Evolutionary conservation across 108 stramenopile species (phyloP).

Genomic region (Mayamaea pseudoterrestris): DNA sequence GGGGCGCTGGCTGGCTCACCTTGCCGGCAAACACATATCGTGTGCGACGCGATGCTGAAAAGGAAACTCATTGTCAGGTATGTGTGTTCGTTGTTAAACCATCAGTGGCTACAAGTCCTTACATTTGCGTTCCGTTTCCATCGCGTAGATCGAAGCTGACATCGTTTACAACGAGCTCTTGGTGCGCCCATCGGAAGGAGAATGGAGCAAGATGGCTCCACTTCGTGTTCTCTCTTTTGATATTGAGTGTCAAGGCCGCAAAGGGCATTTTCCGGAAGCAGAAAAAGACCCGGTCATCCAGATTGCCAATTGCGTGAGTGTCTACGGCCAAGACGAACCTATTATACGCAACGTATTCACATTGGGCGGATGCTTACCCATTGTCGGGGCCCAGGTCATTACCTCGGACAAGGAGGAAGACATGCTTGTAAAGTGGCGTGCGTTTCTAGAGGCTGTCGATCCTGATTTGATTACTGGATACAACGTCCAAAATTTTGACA

Average conservation of each 20-base stretch:
- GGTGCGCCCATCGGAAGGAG: slow-evolving; percentile 82
- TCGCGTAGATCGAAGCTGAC: slow-evolving; percentile 82
- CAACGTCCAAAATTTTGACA: slow-evolving; percentile 94
- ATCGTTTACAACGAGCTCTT: slow-evolving; percentile 83
- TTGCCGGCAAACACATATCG: slow-evolving; percentile 78
- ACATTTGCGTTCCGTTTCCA: slow-evolving; percentile 1
- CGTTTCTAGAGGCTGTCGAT: slow-evolving; percentile 84
- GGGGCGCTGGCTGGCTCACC: slow-evolving; percentile 92
- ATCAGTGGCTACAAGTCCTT: neutral
- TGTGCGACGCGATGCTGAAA: slow-evolving; percentile 36
- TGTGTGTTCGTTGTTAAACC: slow-evolving; percentile 3
- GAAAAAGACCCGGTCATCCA: slow-evolving; percentile 99
- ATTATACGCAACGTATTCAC: slow-evolving; percentile 94
- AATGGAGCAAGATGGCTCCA: slow-evolving; percentile 95
- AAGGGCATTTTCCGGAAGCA: slow-evolving; percentile 95
- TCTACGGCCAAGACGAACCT: slow-evolving; percentile 78
- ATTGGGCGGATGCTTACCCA: slow-evolving; percentile 90
- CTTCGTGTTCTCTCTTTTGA: slow-evolving; percentile 93
- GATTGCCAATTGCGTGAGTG: slow-evolving; percentile 90
- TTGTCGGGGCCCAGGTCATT: slow-evolving; percentile 97
- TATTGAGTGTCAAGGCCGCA: slow-evolving; percentile 98
- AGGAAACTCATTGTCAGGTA: slow-evolving; percentile 85
- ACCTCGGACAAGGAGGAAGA: slow-evolving; percentile 86
- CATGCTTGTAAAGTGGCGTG: slow-evolving; percentile 88
- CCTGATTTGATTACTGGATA: slow-evolving; percentile 97